Conservation (phyloP, 225 moss, liverwort and hornwort genomes). For the Straminergon stramineum region DNA sequence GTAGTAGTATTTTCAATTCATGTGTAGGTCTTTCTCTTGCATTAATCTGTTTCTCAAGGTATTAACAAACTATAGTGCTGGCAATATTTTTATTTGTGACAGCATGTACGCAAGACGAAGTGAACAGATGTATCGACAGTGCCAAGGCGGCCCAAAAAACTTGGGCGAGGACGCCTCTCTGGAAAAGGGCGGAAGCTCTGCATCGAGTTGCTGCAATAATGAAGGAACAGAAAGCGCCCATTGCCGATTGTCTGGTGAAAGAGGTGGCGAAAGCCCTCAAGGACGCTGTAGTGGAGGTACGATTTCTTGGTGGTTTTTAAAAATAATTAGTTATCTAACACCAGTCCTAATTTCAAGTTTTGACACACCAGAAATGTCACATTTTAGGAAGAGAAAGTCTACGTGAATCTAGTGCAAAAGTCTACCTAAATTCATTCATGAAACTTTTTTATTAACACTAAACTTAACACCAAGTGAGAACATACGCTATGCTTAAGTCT, state of each 20-base stretch:
- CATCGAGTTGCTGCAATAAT: constrained; percentile 85
- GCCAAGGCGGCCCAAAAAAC: constrained; percentile 74
- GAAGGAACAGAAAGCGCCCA: constrained; percentile 96
- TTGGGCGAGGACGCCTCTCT: constrained; percentile 86
- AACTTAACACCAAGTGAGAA: background rate
- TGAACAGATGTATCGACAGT: constrained; percentile 71
- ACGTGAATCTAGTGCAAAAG: background rate
- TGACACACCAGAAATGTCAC: background rate
- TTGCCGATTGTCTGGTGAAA: constrained; percentile 88
- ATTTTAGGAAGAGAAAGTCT: background rate
- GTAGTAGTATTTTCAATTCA: too few relatives aligned
- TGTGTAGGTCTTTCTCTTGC: background rate
- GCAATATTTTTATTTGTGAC: background rate
- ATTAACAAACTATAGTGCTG: background rate
- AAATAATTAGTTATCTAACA: background rate
- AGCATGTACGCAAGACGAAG: constrained; percentile 98
- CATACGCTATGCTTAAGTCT: background rate
- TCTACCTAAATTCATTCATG: background rate
- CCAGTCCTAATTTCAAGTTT: background rate
- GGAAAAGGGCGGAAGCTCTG: constrained; percentile 92
- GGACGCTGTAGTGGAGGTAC: constrained; percentile 84
- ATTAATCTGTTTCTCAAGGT: background rate
- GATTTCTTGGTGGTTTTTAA: background rate
- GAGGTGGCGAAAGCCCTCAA: constrained; percentile 87
- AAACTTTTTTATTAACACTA: too few relatives aligned